These are phyloP conservation scores for Phaffia australis DNA, from an alignment of 768 basidiomycete genomes.

Conservation along the genomic window DNA sequence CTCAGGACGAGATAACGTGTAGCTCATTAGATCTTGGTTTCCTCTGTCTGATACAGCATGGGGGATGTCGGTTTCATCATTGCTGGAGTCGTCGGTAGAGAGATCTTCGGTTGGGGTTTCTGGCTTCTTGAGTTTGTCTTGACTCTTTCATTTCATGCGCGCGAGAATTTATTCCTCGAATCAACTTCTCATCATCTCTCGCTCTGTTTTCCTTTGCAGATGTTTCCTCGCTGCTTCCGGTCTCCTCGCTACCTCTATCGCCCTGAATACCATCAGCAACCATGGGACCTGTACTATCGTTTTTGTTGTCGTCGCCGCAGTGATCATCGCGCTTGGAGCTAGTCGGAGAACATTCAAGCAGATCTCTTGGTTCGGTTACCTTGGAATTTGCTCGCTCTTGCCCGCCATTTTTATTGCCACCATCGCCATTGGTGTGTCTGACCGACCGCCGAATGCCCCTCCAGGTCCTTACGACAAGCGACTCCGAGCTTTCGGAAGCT, in stretches of 20 bases:
- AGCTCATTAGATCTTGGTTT: too few relatives aligned
- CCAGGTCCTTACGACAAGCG: conserved; percentile 7
- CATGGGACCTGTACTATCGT: background rate
- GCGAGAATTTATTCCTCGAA: too few relatives aligned
- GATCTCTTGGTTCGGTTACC: conserved; percentile 33
- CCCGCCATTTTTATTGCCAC: conserved; percentile 29
- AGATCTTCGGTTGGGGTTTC: background rate
- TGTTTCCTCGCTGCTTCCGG: background rate
- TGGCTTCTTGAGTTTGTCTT: background rate
- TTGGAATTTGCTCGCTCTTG: conserved; percentile 27
- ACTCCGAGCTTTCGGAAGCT: conserved; percentile 23
- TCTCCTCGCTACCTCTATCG: conserved; percentile 35
- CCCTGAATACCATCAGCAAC: conserved; percentile 34
- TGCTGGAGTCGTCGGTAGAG: background rate
- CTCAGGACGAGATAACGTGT: too few relatives aligned
- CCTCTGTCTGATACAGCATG: background rate
- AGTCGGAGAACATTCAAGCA: conserved; percentile 34
- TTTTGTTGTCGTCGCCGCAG: conserved; percentile 28
- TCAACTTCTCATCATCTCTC: too few relatives aligned
- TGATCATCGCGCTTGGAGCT: conserved; percentile 30
- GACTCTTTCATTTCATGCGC: background rate
- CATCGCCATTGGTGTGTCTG: conserved; percentile 27
- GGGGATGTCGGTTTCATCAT: conserved; percentile 9
- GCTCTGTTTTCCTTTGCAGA: background rate
- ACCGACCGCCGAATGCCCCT: background rate